Evolutionary conservation across 768 basidiomycete species (phyloP), one percentile per base, ranked within the genome.

Genomic region (Pulveroboletus sp.): DNA sequence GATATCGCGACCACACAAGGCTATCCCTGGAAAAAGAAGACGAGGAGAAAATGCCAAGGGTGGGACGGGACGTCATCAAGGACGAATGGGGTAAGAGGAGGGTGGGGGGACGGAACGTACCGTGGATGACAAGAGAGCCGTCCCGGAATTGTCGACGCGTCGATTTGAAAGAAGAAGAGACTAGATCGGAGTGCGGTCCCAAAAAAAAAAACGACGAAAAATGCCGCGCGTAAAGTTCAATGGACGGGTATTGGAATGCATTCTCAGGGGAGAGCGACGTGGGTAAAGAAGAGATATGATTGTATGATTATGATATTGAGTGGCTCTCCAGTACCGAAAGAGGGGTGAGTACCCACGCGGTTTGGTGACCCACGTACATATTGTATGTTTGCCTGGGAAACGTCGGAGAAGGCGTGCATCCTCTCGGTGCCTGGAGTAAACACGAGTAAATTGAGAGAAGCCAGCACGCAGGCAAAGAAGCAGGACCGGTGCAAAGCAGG

Each of bases 401-500:
- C 5, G 16, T 17, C 25, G n/a, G 27, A 19, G 27, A 36, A 45
- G 2, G 9, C 8, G 9, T 5, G 27, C 27, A n/a, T 36, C 29
- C 32, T 32, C n/a, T 33, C 43, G 41, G 39, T 43, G 41, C 48
- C 45, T 47, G 23, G 31, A n/a, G 21, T 29, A 40, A 47, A 40
- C 21, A 47, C 14, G 31, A 37, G 12, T 31, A 39, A 39, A 33
- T n/a, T 32, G 23, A 40, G 44, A 39, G 29, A 31, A 44, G 43
- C 27, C 16, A 17, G 12, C 17, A 40, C n/a, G 17, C 36, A 32
- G 36, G 42, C 40, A 47, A 41, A 31, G 51, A 46, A 43, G 21
- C 16, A 4, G 25, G n/a, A 13, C 29, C 40, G 40, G 43, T 34
- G 17, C 29, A 32, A 33, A 41, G 31, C 21, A 37, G 47, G 29